phyloP scores from a whole-genome alignment of 2,329 filamentous ascomycete genomes.

The Nothomitra cinnamomea region DNA sequence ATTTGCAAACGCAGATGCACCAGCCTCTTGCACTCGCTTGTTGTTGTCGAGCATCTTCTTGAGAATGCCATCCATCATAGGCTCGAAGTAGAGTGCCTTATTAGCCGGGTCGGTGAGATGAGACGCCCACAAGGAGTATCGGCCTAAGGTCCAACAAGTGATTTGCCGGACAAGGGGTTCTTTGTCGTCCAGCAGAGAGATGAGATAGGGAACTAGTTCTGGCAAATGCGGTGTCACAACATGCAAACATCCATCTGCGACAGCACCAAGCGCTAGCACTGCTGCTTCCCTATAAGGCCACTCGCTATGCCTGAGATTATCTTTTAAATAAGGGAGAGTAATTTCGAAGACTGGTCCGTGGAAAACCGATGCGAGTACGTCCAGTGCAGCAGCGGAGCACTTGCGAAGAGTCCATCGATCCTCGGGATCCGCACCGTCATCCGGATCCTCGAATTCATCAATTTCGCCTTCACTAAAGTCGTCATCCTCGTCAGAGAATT shows the following conservation, averaged over 20 bases:
- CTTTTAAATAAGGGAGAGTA: constrained; percentile 81
- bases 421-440: constrained; percentile 52
- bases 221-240: constrained; percentile 81
- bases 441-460: constrained; percentile 52
- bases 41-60: constrained; percentile 91
- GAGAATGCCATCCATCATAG: constrained; percentile 92
- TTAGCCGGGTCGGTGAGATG: constrained; percentile 49
- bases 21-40: constrained; percentile 95
- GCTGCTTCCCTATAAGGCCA: constrained; percentile 91
- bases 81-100: constrained; percentile 68
- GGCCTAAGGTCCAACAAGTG: constrained; percentile 90
- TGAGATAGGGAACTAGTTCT: constrained; percentile 76
- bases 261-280: constrained; percentile 82
- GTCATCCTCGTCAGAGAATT: constrained; percentile 41
- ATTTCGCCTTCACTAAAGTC: constrained; percentile 81
- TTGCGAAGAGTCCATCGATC: constrained; percentile 92
- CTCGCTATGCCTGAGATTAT: constrained; percentile 71
- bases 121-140: constrained; percentile 87
- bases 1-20: constrained; percentile 87
- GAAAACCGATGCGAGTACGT: constrained; percentile 86
- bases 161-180: constrained; percentile 92
- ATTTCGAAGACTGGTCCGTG: constrained; percentile 74
- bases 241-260: constrained; percentile 85
- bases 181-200: constrained; percentile 64
- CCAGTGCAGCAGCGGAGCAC: constrained; percentile 87